Evolutionary conservation across 2,329 filamentous ascomycete species (phyloP), one percentile per base, ranked within the genome.

Genomic region (Volutella citrinella): DNA sequence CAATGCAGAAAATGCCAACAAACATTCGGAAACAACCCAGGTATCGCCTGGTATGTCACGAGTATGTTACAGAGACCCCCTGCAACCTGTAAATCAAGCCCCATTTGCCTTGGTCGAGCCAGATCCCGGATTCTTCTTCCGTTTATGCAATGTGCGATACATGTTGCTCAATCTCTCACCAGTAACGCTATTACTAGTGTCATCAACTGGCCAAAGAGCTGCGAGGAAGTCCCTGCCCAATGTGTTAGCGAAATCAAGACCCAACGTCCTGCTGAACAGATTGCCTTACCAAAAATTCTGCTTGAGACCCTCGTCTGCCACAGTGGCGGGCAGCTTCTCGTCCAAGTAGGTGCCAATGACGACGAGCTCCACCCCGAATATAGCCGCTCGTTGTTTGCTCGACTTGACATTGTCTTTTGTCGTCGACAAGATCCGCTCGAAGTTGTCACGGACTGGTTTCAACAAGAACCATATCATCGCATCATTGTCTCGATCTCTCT

Each of bases 281-380:
- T n/a, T n/a, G n/a, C 53, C 69, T 58, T 59, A 74, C 71, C 72
- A 76, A 36, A 75, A 65, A 31, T 69, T 68, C 30, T 67, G 66
- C 46, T 73, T 69, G 24, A 74, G 54, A 40, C 60, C 59, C 28
- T 63, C 58, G 21, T 64, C 58, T 10, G 61, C 58, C 30, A 57
- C 52, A 19, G 68, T 66, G 32, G 65, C 66, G 20, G 69, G 59
- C 19, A 66, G 48, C 36, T 58, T 60, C 40, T 63, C 63, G 30
- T 75, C 71, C 42, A 83, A 74, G 49, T 80, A 82, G 36, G 75
- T 72, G 33, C 80, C 80, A 55, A 84, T 79, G 5, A 69, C 69
- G 25, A 80, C 65, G 22, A 84, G 61, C 51, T 82, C 75, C 18
- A 66, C 64, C 48, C 80, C 80, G 52, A 83, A 74, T 26, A 80